Base-by-base conservation (phyloP, 176 grass and related monocot genomes). In the Lolium multiflorum region DNA sequence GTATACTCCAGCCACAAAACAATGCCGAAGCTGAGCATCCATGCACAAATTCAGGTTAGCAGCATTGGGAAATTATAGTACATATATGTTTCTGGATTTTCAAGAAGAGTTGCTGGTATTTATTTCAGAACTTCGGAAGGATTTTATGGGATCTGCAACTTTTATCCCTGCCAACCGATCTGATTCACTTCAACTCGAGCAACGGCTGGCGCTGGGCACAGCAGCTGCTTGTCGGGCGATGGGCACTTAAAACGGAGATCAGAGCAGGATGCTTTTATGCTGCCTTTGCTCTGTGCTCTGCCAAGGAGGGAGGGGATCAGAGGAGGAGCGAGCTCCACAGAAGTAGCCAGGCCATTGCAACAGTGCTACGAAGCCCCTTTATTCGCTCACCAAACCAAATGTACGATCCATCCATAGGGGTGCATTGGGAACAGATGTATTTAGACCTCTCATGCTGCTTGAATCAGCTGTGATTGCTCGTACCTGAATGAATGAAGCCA, bases 311-410 rank as follows among this genome's bases (percentile, higher is more conserved):
- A 76, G 62, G 31, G 84, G 57, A 86, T 86, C 84, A 83, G 62
- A 38, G 73, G 56, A 35, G 47, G 35, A 78, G 79, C 9, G 31
- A 71, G 79, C 55, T 73, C 55, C 73, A 79, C 79, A 20, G 54
- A 90, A 73, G 79, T 79, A 71, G 84, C 84, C 73, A 79, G 31
- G 80, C 80, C 70, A 71, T 82, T 49, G 81, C 38, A 84, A 80
- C 68, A 75, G 67, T 47, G 10, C 79, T 56, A 49, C 47, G 14
- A 72, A 79, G 10, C 51, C 15, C 51, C 64, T 83, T 79, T 83
- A 90, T 72, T 56, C 83, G 80, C 28, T 48, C 80, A 87, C 67
- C 57, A 73, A 91, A 84, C 85, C 80, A 58, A 49, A 48, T 55
- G 84, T 71, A 59, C 58, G 80, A 12, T 71, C 38, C 66, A 0